A percentile compares a stretch with the other conserved stretches of the same genome.
phyloP scores from a whole-genome alignment of 305 asterid species.

The Striga hermonthica region DNA sequence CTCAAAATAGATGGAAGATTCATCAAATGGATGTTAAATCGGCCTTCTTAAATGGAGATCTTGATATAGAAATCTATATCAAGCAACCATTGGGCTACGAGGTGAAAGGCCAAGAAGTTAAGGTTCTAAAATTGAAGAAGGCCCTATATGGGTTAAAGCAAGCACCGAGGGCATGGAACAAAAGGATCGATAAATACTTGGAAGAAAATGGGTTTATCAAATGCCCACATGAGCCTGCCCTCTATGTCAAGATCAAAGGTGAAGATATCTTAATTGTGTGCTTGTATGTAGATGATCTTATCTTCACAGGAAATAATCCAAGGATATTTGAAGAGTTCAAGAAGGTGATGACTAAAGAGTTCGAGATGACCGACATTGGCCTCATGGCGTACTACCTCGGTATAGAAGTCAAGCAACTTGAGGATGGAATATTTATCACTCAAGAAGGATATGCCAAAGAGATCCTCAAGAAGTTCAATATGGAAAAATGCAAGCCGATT shows the following conservation, averaged over 20 bases:
- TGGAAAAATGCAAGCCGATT: neutral
- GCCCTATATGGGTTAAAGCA: neutral
- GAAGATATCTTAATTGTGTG: neutral
- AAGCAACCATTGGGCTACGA: neutral
- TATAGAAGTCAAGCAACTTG: neutral
- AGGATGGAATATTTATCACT: neutral
- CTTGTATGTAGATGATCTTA: conserved; percentile 22
- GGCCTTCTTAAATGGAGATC: neutral
- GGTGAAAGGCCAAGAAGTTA: neutral
- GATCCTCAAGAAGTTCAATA: neutral
- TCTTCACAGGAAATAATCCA: conserved; percentile 6
- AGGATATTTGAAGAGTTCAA: conserved; percentile 9
- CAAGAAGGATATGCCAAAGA: conserved; percentile 4
- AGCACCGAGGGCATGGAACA: conserved; percentile 6
- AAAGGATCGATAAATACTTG: conserved; percentile 4
- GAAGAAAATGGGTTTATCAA: neutral
- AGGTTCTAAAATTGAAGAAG: neutral
- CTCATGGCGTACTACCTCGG: conserved; percentile 9
- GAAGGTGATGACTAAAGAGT: neutral
- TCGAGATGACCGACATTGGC: conserved; percentile 8
- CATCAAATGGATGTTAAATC: neutral
- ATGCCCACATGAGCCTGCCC: neutral
- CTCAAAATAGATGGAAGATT: neutral
- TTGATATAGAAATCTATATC: neutral
- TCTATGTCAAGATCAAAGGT: neutral